Evolutionary conservation across 768 basidiomycete genomes (phyloP), one percentile per base, ranked within the genome.

Genomic region (Phylloporus rhodoxanthus): DNA sequence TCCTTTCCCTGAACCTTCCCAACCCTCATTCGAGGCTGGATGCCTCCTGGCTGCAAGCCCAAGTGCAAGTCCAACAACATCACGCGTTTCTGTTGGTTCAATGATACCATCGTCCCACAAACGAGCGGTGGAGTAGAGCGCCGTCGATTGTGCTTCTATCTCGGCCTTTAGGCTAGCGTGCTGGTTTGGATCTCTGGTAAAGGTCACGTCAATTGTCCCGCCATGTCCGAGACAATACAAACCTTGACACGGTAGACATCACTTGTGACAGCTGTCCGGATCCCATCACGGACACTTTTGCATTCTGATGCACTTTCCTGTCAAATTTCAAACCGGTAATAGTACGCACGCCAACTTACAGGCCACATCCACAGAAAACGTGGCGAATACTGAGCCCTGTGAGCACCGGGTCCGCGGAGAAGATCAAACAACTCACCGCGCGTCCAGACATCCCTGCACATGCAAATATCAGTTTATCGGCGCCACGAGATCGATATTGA

Each of bases 301-400:
- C 90, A 56, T 93, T 93, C 84, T 91, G 54, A 20, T 34, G 26
- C 8, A 8, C 26, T 41, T 13, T 21, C 44, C 36, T 36, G 38
- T 54, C 45, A 51, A 51, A 26, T 23, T 49, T 52, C 19, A 52
- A 47, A 34, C 29, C 52, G 43, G 44, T 20, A 19, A 50, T 47
- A 37, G 10, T 32, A 39, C 2, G 30, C 44, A 23, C 20, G 53
- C 2, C 39, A 30, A 71, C 86, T 60, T 69, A 90, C 88, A 50
- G 93, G 93, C 94, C 94, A 97, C 91, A 93, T 94, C 89, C 91
- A 97, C 45, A 97, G 68, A 77, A 97, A 96, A 52, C 91, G 78
- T 15, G 94, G 93, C 5, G 89, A 91, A 69, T 95, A 97, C 84
- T 93, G 44, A 8, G 43, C 40, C 42, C 43, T 45, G 30, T 57